Conservation (phyloP, 768 basidiomycete species). For the Amanita subjunquillea region DNA sequence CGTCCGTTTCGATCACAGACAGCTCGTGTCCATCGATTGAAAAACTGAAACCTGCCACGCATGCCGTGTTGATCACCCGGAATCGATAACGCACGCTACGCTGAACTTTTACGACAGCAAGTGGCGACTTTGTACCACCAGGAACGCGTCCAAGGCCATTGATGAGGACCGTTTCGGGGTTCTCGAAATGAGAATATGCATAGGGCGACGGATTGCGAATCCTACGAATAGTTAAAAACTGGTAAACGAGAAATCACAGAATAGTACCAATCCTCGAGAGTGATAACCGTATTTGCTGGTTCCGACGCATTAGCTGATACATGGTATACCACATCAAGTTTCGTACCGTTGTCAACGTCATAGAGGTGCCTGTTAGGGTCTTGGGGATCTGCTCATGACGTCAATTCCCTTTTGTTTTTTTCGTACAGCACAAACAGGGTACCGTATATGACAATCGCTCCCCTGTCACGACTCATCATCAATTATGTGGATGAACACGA, state of each 20-base stretch:
- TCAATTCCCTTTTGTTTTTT: not conserved
- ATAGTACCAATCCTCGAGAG: constrained; percentile 28
- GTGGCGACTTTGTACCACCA: constrained; percentile 12
- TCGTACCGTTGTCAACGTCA: constrained; percentile 24
- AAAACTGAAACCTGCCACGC: constrained; percentile 26
- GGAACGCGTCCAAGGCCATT: constrained; percentile 28
- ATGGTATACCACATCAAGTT: constrained; percentile 12
- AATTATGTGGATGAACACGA: not conserved
- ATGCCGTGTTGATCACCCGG: constrained; percentile 15
- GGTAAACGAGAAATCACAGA: not conserved
- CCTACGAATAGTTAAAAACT: constrained; percentile 8
- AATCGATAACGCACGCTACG: constrained; percentile 21
- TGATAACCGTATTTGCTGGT: constrained; percentile 27
- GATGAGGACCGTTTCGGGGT: constrained; percentile 22
- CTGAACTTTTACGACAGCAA: constrained; percentile 24
- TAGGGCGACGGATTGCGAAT: constrained; percentile 13
- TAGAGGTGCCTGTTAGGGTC: constrained; percentile 15
- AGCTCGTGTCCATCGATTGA: constrained; percentile 35
- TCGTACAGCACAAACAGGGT: constrained; percentile 1
- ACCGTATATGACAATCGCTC: constrained; percentile 25
- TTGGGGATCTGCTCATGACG: constrained; percentile 6
- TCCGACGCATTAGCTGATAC: constrained; percentile 15
- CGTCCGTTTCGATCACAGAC: constrained; percentile 40
- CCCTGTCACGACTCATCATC: constrained; percentile 12
- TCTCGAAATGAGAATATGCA: constrained; percentile 11